A percentile compares a stretch with the other conserved stretches of the same genome.
Conservation (phyloP, 2,329 filamentous ascomycete species). For the Zasmidium citrigriseum region DNA sequence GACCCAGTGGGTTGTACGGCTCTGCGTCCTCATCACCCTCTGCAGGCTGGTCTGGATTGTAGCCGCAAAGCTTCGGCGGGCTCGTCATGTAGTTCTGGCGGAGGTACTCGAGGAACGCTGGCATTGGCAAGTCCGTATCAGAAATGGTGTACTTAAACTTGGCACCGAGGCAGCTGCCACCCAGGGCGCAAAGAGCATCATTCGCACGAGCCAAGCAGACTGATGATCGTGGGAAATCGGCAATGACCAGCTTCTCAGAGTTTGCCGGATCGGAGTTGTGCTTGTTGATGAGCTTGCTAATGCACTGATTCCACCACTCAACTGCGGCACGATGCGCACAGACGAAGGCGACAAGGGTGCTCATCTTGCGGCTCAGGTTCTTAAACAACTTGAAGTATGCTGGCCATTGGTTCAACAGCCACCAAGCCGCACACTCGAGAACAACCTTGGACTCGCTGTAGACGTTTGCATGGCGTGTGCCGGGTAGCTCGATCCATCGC, state of each 20-base stretch:
- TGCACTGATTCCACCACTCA: neutral
- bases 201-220: neutral
- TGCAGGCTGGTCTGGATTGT: too few relatives aligned
- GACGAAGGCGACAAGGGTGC: neutral
- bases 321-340: neutral
- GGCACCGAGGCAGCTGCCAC: too few relatives aligned
- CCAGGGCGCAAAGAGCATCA: neutral
- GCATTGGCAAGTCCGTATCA: too few relatives aligned
- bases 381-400: neutral
- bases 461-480: neutral
- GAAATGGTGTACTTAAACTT: too few relatives aligned
- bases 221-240: neutral
- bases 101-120: too few relatives aligned
- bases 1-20: too few relatives aligned
- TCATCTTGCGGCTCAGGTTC: neutral
- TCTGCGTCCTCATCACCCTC: too few relatives aligned
- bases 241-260: neutral
- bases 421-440: neutral
- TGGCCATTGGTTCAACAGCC: neutral
- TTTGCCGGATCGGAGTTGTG: too few relatives aligned
- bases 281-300: neutral
- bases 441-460: neutral
- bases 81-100: too few relatives aligned
- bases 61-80: too few relatives aligned
- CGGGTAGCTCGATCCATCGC: neutral